Conservation (phyloP, 225 moss, liverwort and hornwort genomes). For the Climacium dendroides region DNA sequence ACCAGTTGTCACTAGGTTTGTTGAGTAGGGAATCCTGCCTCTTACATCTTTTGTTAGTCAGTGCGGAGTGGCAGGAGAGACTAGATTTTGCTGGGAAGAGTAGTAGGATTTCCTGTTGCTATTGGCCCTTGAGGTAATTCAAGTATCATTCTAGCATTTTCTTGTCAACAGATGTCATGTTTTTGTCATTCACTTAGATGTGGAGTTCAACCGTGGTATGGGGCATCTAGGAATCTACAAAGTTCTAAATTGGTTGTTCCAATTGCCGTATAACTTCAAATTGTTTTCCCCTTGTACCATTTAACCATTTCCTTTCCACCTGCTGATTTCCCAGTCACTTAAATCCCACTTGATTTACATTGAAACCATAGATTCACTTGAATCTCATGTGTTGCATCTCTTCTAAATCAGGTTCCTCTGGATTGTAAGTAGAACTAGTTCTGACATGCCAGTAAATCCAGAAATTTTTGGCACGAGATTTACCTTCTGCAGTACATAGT, state of each 20-base stretch:
- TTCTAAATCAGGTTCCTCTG: neutral
- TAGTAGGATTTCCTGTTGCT: neutral
- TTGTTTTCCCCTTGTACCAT: neutral
- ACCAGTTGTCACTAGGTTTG: neutral
- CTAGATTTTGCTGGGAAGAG: constrained; percentile 10
- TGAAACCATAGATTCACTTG: neutral
- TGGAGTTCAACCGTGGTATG: neutral
- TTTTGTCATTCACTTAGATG: neutral
- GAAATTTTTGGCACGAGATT: neutral
- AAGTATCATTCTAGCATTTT: neutral
- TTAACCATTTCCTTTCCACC: neutral
- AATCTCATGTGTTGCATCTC: neutral
- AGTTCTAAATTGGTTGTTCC: neutral
- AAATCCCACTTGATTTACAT: neutral
- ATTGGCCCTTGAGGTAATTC: neutral
- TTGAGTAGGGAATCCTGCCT: neutral
- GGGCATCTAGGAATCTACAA: neutral
- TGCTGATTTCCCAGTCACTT: neutral
- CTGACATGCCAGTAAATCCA: too few relatives aligned
- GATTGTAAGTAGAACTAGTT: neutral
- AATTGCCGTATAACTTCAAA: neutral
- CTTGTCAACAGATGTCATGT: neutral
- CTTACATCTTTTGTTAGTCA: neutral
- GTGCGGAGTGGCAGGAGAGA: neutral
- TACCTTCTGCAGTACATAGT: neutral